These are phyloP conservation scores for Persicaria maculosa DNA, from an alignment of 148 eudicot species.

Conservation along the genomic window DNA sequence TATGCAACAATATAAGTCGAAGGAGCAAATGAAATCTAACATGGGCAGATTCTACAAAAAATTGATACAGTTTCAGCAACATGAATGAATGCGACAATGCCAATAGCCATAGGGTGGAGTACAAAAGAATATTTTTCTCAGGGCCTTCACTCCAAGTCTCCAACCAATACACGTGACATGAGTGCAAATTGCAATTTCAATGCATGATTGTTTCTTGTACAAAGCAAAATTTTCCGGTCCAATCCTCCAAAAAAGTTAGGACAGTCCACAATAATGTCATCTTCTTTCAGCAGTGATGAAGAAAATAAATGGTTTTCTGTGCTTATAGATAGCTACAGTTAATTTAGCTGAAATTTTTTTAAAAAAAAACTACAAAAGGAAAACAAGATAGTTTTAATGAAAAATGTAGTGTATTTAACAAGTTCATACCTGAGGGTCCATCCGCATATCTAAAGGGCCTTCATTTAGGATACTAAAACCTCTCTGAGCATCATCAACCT, in stretches of 20 bases:
- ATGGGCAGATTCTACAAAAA: neutral
- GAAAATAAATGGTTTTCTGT: neutral
- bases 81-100: neutral
- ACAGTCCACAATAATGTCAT: neutral
- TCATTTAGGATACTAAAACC: constrained; percentile 84
- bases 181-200: neutral
- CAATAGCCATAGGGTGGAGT: neutral
- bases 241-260: neutral
- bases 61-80: neutral
- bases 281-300: neutral
- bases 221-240: neutral
- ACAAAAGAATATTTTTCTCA: neutral
- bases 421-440: constrained; percentile 72
- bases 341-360: neutral
- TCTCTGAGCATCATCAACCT: constrained; percentile 85
- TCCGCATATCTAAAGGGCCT: constrained; percentile 96
- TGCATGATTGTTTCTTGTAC: neutral
- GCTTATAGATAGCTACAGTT: neutral
- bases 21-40: neutral
- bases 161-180: neutral
- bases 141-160: neutral
- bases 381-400: neutral
- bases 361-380: neutral
- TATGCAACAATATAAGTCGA: neutral
- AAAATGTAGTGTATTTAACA: neutral